Base-by-base conservation (phyloP, 1,139 yeast species). In the Eremothecium cymbalariae region DNA sequence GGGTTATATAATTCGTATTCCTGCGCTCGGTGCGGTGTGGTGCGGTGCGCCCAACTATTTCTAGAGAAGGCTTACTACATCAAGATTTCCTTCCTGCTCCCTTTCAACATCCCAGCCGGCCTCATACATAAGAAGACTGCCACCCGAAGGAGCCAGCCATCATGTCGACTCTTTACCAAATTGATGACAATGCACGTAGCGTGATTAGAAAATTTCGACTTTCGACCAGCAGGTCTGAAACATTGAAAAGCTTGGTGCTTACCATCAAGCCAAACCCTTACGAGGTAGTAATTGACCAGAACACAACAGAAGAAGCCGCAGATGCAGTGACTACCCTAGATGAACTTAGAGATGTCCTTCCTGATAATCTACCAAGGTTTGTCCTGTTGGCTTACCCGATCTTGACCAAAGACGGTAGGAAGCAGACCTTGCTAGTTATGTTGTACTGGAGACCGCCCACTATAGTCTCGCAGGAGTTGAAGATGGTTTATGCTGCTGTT, bases 401-500 rank as follows among this genome's bases (percentile, higher is more conserved):
- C 47, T 73, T 71, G 28, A 59, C 72, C 9, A 50, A 62, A 17
- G 95, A 86, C 50, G 95, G 94, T 1, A 67, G 94, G 41, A 68
- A 72, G 49, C 70, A 76, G 32, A 67, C 72, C 8, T 95, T 95
- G 2, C 69, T 82, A 44, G 85, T 85, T 1, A 61, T 88, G 55
- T 48, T 86, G 17, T 86, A 85, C 57, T 86, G 90, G 78, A 71
- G 83, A 39, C 96, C 96, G 2, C 79, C 78, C 17, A 83, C 95
- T 0, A 70, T 86, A 13, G 60, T 56, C 2, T 79, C 82, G 12
- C 90, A 78, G 53, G 83, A 78, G 37, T 65, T 72, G 53, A 73
- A 80, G 54, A 86, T 86, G 95, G 62, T 83, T 32, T 86, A 83
- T 50, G 96, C 95, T 1, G 94, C 93, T 2, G 94, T 94, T 1